Evolutionary conservation across 176 grass and related monocot genomes (phyloP).

Genomic region (Olyra latifolia): DNA sequence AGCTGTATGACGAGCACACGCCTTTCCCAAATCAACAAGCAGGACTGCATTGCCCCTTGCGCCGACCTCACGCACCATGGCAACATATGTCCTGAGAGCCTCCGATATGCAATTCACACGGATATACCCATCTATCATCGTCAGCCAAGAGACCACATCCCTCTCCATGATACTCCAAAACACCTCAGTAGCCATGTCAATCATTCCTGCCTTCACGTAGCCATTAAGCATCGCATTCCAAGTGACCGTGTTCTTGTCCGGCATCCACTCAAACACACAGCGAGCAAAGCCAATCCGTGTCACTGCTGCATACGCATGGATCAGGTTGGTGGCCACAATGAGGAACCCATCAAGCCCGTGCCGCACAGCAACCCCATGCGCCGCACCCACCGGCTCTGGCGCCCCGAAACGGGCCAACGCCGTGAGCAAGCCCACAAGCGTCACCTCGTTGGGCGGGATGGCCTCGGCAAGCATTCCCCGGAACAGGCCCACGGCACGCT

Average conservation of each 20-base stretch:
- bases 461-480: conserved; percentile 41
- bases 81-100: conserved; percentile 37
- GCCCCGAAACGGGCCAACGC: background rate
- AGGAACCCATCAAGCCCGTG: conserved; percentile 38
- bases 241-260: conserved; percentile 43
- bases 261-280: conserved; percentile 45
- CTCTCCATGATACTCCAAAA: conserved; percentile 41
- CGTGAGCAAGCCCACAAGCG: conserved; percentile 33
- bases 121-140: conserved; percentile 55
- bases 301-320: conserved; percentile 44
- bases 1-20: conserved; percentile 34
- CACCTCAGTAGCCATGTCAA: conserved; percentile 41
- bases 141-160: conserved; percentile 66
- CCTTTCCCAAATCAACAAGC: conserved; percentile 60
- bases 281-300: conserved; percentile 35
- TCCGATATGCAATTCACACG: conserved; percentile 18
- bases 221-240: conserved; percentile 77
- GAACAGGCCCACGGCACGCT: conserved; percentile 48
- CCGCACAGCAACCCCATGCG: conserved; percentile 30
- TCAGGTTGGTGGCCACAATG: conserved; percentile 60
- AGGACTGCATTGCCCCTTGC: conserved; percentile 12
- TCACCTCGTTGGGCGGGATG: conserved; percentile 49
- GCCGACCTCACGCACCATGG: conserved; percentile 35
- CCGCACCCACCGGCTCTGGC: background rate
- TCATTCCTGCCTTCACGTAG: conserved; percentile 54